These are phyloP conservation scores for Boletus sp. DNA, from an alignment of 1,284 basidiomycete species.

Conservation along the genomic window DNA sequence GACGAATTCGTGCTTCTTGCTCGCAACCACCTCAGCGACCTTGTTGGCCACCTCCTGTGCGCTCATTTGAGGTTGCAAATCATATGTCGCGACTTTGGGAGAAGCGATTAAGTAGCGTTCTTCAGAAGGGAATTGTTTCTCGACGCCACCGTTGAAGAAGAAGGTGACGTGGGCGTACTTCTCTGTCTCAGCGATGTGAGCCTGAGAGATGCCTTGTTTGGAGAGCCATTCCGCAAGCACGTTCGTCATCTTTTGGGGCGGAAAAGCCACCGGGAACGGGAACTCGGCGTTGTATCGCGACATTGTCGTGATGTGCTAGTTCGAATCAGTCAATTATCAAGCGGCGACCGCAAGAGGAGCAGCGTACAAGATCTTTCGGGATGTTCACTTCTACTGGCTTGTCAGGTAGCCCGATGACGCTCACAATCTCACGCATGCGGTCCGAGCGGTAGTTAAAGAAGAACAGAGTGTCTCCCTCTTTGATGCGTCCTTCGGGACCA, in stretches of 20 bases:
- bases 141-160: conserved; percentile 94
- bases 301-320: conserved; percentile 84
- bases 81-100: conserved; percentile 87
- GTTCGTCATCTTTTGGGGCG: conserved; percentile 86
- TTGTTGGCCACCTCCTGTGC: conserved; percentile 83
- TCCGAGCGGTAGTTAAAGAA: conserved; percentile 96
- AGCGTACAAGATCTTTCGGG: conserved; percentile 73
- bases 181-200: conserved; percentile 90
- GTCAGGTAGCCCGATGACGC: conserved; percentile 76
- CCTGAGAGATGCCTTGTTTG: conserved; percentile 75
- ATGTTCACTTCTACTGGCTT: conserved; percentile 64
- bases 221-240: conserved; percentile 87
- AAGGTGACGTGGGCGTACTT: conserved; percentile 95
- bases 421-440: conserved; percentile 83
- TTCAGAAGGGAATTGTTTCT: conserved; percentile 84
- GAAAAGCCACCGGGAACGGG: conserved; percentile 84
- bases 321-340: background rate
- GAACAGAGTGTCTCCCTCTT: conserved; percentile 81
- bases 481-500: conserved; percentile 73
- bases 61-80: conserved; percentile 84
- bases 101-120: conserved; percentile 85
- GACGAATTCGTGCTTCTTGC: conserved; percentile 73
- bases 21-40: conserved; percentile 78
- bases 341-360: background rate
- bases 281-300: conserved; percentile 88